Evolutionary conservation across 371 early-diverging fungal species (phyloP).

Genomic region (Apophysomyces variabilis): DNA sequence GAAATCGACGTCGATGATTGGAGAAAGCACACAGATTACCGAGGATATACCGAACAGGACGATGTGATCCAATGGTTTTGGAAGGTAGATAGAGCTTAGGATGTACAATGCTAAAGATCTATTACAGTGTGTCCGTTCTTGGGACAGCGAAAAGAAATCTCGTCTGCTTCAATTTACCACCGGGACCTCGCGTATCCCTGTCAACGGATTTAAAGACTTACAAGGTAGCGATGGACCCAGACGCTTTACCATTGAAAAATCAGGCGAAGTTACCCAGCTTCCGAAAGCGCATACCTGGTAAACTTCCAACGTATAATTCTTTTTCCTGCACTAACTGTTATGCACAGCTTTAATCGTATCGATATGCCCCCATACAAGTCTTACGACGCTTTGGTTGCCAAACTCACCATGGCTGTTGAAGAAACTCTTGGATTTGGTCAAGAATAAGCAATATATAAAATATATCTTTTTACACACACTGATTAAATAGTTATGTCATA

Average conservation of each 20-base stretch:
- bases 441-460: conserved; percentile 48
- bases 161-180: conserved; percentile 98
- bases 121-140: conserved; percentile 72
- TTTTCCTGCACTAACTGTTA: conserved; percentile 5
- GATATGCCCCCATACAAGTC: conserved; percentile 93
- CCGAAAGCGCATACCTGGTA: conserved; percentile 97
- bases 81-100: conserved; percentile 61
- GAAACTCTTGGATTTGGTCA: conserved; percentile 89
- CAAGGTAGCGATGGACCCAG: conserved; percentile 97
- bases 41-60: conserved; percentile 95
- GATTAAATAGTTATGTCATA: too few species aligned
- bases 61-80: conserved; percentile 98
- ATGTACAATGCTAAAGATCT: not conserved
- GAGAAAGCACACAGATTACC: conserved; percentile 98
- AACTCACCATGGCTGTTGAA: conserved; percentile 92
- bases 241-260: conserved; percentile 95
- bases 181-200: conserved; percentile 97
- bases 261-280: conserved; percentile 82
- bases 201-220: conserved; percentile 98
- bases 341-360: conserved; percentile 87
- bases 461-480: not conserved
- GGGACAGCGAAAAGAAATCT: conserved; percentile 94
- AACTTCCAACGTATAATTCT: conserved; percentile 8
- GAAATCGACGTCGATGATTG: conserved; percentile 99
- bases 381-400: conserved; percentile 71